A percentile compares a stretch with the other conserved stretches of the same genome.
Evolutionary conservation across 1,139 yeast genomes (phyloP).

Genomic region (Blastobotrys malaysiensis): DNA sequence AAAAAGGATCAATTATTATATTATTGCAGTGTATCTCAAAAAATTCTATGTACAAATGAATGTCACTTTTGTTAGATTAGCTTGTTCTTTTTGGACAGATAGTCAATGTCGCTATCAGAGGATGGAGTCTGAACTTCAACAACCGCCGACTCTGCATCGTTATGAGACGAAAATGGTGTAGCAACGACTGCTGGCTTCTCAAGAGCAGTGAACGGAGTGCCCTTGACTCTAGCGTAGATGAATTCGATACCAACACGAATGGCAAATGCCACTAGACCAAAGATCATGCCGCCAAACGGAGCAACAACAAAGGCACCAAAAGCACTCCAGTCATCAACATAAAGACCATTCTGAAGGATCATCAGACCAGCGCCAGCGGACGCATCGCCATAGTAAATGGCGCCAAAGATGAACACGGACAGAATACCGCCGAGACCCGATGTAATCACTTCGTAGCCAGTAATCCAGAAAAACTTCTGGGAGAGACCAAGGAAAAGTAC

Average conservation of each 20-base stretch:
- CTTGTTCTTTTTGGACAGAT: background rate
- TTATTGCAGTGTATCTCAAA: background rate
- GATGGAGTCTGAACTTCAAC: background rate
- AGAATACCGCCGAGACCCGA: conserved; percentile 82
- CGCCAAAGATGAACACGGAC: conserved; percentile 76
- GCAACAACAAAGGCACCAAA: conserved; percentile 94
- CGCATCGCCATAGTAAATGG: conserved; percentile 67
- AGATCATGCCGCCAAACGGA: conserved; percentile 70
- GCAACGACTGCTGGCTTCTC: conserved; percentile 38
- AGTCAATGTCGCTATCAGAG: background rate
- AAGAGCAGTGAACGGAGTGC: conserved; percentile 51
- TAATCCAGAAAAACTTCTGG: conserved; percentile 52
- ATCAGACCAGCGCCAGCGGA: conserved; percentile 71
- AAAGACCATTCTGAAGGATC: conserved; percentile 71
- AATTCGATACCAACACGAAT: conserved; percentile 40
- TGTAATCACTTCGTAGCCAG: conserved; percentile 76
- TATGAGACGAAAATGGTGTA: conserved; percentile 13
- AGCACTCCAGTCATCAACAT: conserved; percentile 84
- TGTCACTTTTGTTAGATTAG: background rate
- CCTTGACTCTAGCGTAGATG: conserved; percentile 37
- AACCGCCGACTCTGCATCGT: background rate
- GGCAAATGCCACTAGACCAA: conserved; percentile 50
- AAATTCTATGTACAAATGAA: background rate
- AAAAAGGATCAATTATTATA: background rate
- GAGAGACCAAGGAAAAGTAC: conserved; percentile 76